Base-by-base conservation (phyloP, 1,284 basidiomycete genomes). In the Thelephora terrestris region DNA sequence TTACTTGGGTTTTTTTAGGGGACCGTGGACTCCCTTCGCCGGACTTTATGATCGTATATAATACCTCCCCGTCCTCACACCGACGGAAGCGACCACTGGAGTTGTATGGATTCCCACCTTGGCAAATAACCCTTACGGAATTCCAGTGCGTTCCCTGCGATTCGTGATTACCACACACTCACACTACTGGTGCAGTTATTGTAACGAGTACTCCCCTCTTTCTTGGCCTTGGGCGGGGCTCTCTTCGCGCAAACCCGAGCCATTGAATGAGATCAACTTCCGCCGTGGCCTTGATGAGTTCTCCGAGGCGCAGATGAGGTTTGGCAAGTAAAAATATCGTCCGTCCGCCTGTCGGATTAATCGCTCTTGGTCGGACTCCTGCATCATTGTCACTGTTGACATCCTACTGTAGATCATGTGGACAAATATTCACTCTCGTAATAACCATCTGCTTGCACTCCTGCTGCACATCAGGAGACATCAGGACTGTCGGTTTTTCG, bases 91-190 rank as follows among this genome's bases (percentile, higher is more conserved):
- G 7, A 24, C 75, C 81, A 1, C 61, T 81, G 45, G 83, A 87
- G 59, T 65, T 87, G 10, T 66, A 82, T 53, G 81, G 80, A 2
- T 87, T 82, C 53, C 85, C 86, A 21, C 85, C 86, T 21, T 89
- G 85, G 85, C 84, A 87, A 53, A 74, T 80, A 9, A 70, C 79
- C 49, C 65, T 89, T 44, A 84, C 83, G 38, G 85, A 89, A 63
- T 78, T 89, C 52, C 73, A 79, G 85, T 88, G 58, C 66, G 82
- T 63, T 32, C 29, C 7, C 29, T 14, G 29, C 3, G 9, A 14
- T 6, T 32, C 9, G 3, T 32, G 29, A 32, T 12, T 32, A 14
- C 29, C 29, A 10, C 3, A 14, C 14, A 12, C 29, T 32, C 29
- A 32, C 27, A 32, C 21, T 14, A n/a, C 17, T 27, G 23, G 39